A percentile compares a stretch with the other conserved stretches of the same genome.
These are phyloP conservation scores for Mycena chlorophos DNA, from an alignment of 768 basidiomycete genomes.

Conservation along the genomic window DNA sequence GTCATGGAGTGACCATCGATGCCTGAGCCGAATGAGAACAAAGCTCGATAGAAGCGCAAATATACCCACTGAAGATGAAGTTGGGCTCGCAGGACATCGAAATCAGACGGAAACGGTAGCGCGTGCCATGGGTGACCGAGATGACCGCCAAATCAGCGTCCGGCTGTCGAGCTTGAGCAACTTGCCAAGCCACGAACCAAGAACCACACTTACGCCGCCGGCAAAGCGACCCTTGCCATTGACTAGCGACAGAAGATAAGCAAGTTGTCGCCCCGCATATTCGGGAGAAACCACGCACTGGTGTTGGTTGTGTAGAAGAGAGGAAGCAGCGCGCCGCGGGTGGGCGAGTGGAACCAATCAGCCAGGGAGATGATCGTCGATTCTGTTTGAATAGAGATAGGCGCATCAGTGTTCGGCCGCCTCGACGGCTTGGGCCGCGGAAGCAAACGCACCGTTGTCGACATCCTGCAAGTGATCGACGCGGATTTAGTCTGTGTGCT, in stretches of 20 bases:
- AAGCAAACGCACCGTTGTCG: conserved; percentile 39
- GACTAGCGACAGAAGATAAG: conserved; percentile 26
- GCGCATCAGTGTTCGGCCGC: conserved; percentile 37
- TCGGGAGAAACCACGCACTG: not conserved
- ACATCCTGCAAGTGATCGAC: conserved; percentile 27
- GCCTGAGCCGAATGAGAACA: conserved; percentile 31
- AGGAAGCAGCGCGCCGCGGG: not conserved
- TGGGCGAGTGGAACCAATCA: conserved; percentile 24
- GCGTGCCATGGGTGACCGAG: conserved; percentile 35
- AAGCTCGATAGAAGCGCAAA: not conserved
- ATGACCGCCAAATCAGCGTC: conserved; percentile 38
- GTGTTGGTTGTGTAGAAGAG: conserved; percentile 9
- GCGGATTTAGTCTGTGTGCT: not conserved
- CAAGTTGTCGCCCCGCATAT: not conserved
- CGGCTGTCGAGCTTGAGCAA: conserved; percentile 23
- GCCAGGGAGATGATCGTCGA: conserved; percentile 24
- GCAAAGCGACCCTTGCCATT: conserved; percentile 51
- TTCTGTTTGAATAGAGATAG: not conserved
- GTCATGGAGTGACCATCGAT: conserved; percentile 46
- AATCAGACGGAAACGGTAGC: conserved; percentile 53
- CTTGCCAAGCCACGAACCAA: not conserved
- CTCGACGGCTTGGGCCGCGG: too few species aligned
- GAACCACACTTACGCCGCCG: conserved; percentile 29
- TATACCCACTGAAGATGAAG: conserved; percentile 35
- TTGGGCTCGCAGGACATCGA: conserved; percentile 47